Evolutionary conservation across 148 eudicot species (phyloP).

Genomic region (Pharnaceum exiguum): DNA sequence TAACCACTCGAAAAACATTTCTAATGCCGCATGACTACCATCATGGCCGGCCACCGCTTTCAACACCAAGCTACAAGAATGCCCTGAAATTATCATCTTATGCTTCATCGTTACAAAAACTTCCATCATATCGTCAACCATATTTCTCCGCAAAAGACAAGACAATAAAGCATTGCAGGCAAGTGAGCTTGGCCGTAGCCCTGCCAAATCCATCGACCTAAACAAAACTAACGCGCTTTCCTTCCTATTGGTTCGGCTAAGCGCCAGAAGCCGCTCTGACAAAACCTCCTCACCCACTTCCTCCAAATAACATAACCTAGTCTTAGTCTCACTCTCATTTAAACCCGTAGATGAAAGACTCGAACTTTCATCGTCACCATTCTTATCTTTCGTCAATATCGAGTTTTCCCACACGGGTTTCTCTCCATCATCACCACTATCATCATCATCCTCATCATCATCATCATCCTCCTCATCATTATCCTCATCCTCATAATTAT

Average conservation of each 20-base stretch:
- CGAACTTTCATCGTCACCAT: neutral
- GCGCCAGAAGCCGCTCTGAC: constrained; percentile 48
- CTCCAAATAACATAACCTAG: constrained; percentile 43
- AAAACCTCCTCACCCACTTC: constrained; percentile 46
- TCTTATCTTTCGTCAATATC: neutral
- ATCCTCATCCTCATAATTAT: no score
- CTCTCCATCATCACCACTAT: neutral
- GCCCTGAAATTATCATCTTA: constrained; percentile 37
- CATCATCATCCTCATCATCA: no score
- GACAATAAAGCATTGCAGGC: constrained; percentile 65
- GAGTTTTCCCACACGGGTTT: neutral
- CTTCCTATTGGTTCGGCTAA: constrained; percentile 49
- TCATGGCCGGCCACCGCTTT: constrained; percentile 43
- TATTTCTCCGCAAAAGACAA: constrained; percentile 46
- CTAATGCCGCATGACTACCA: constrained; percentile 42
- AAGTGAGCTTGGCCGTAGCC: constrained; percentile 44
- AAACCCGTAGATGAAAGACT: neutral
- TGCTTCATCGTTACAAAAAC: constrained; percentile 50
- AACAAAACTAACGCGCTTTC: constrained; percentile 50
- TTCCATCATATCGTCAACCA: constrained; percentile 41
- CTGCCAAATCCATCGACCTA: constrained; percentile 46
- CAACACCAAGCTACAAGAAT: constrained; percentile 51
- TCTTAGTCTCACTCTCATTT: constrained; percentile 17
- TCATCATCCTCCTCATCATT: no score
- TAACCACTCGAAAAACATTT: constrained; percentile 40